These are phyloP conservation scores for Marsdenia floribunda DNA, from an alignment of 257 asterid species.

Conservation along the genomic window DNA sequence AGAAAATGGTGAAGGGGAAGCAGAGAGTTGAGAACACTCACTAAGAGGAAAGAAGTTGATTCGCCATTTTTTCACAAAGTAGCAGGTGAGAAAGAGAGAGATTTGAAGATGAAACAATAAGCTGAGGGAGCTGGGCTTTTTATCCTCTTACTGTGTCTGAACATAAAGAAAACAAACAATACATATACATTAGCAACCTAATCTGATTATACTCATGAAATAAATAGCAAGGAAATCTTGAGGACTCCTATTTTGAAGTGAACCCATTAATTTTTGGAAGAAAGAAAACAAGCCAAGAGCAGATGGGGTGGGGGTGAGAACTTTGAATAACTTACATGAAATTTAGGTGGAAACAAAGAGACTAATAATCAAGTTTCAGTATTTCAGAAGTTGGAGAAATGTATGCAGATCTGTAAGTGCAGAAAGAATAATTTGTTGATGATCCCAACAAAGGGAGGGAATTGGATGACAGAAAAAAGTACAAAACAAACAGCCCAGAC, in stretches of 20 bases:
- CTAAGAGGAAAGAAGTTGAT: background rate
- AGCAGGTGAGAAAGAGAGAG: background rate
- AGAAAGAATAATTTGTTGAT: constrained; percentile 29
- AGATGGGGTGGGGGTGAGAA: background rate
- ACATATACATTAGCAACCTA: too few relatives aligned
- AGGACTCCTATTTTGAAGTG: background rate
- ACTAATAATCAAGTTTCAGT: background rate
- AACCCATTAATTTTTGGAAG: background rate
- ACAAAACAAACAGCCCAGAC: constrained; percentile 9
- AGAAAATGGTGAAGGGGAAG: background rate
- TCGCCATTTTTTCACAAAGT: background rate
- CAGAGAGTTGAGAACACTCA: background rate
- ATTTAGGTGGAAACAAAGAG: background rate
- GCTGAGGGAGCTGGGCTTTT: too few relatives aligned
- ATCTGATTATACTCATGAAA: background rate
- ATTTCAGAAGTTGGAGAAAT: constrained; percentile 8
- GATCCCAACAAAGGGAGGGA: constrained; percentile 40
- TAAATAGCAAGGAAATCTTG: background rate
- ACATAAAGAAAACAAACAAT: background rate
- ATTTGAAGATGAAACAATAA: background rate
- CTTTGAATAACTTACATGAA: constrained; percentile 16
- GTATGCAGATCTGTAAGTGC: constrained; percentile 34
- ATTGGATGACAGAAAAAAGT: constrained; percentile 16
- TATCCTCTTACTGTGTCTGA: too few relatives aligned
- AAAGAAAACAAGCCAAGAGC: background rate